Evolutionary conservation across 176 grass and related monocot genomes (phyloP).

Genomic region (Ensete glaucum): DNA sequence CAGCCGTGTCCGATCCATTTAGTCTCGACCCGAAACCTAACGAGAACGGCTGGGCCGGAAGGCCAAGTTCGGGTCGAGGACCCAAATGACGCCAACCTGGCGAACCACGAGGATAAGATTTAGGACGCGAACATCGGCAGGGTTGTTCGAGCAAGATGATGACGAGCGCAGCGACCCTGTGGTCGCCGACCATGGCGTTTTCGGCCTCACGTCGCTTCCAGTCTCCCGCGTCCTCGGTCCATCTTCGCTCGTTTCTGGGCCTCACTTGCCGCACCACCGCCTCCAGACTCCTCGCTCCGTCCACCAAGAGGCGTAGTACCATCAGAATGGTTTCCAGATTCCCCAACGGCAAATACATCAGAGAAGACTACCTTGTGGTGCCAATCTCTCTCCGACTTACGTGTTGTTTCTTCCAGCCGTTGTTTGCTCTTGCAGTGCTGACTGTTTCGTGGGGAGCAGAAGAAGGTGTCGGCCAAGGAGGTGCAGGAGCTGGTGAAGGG

Average conservation of each 20-base stretch:
- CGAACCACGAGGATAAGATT: too few species aligned
- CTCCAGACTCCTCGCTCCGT: neutral
- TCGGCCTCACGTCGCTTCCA: neutral
- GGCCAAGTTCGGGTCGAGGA: too few species aligned
- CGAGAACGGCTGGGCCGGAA: too few species aligned
- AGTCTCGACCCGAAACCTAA: too few species aligned
- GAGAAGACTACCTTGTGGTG: slow-evolving; percentile 52
- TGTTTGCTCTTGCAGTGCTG: neutral
- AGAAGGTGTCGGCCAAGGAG: slow-evolving; percentile 55
- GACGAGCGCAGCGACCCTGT: neutral
- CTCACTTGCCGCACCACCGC: neutral
- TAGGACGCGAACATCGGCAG: too few species aligned
- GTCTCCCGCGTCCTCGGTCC: neutral
- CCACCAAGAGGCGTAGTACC: slow-evolving; percentile 1
- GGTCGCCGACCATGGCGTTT: neutral
- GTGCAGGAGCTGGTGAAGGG: slow-evolving; percentile 39
- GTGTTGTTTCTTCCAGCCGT: neutral
- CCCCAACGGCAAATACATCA: slow-evolving; percentile 38
- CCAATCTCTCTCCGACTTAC: neutral
- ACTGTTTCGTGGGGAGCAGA: slow-evolving; percentile 28
- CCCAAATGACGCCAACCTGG: too few species aligned
- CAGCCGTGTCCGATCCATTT: too few species aligned
- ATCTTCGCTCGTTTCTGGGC: neutral
- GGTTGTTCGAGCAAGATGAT: neutral
- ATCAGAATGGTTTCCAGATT: slow-evolving; percentile 34